phyloP scores from a whole-genome alignment of 2,329 filamentous ascomycete genomes.

The Diaporthe humulicola region DNA sequence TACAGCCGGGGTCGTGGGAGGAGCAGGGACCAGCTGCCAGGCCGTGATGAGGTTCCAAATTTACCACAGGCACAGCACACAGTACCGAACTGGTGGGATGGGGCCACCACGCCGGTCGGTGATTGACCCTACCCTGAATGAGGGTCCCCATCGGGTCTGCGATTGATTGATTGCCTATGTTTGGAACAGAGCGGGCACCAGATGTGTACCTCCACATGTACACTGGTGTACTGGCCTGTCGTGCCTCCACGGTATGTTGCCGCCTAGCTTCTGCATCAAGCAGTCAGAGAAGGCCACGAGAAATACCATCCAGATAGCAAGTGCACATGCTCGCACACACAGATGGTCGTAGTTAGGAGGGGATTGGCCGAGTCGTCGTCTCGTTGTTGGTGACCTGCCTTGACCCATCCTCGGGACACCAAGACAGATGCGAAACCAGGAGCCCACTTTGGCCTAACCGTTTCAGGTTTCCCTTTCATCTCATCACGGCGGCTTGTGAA shows the following conservation, averaged over 20 bases:
- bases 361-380: not conserved
- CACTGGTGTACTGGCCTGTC: not conserved
- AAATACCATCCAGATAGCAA: not conserved
- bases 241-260: not conserved
- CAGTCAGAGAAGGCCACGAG: not conserved
- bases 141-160: slow-evolving; percentile 23
- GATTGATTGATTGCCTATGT: slow-evolving; percentile 32
- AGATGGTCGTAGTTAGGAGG: not conserved
- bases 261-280: not conserved
- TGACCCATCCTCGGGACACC: slow-evolving; percentile 18
- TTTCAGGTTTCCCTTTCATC: slow-evolving; percentile 32
- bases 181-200: slow-evolving; percentile 5
- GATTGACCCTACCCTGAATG: slow-evolving; percentile 31
- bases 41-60: slow-evolving; percentile 24
- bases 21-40: slow-evolving; percentile 6
- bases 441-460: slow-evolving; percentile 27
- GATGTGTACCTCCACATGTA: not conserved
- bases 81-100: slow-evolving; percentile 30
- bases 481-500: slow-evolving; percentile 23
- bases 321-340: not conserved
- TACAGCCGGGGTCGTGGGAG: not conserved
- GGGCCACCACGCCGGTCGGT: slow-evolving; percentile 10
- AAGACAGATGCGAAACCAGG: slow-evolving; percentile 26
- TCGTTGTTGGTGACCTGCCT: slow-evolving; percentile 2
- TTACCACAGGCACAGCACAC: slow-evolving; percentile 25